These are phyloP conservation scores for Ascoidea tarda DNA, from an alignment of 805 yeast species.

Conservation along the genomic window DNA sequence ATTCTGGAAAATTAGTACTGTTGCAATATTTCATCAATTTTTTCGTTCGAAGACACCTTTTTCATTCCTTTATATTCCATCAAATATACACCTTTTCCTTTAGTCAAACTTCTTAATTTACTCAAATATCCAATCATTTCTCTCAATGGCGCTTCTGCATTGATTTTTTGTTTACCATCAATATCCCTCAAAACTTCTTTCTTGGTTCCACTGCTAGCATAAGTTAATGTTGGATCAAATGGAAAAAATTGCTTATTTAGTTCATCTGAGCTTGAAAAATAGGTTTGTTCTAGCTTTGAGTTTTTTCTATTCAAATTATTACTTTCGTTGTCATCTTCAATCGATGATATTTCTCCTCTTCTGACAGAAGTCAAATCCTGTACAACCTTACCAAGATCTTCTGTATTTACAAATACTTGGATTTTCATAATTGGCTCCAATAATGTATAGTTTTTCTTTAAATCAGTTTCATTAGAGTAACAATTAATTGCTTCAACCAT, in stretches of 20 bases:
- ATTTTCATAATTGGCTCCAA: constrained; percentile 86
- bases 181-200: constrained; percentile 11
- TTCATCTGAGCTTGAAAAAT: constrained; percentile 35
- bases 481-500: constrained; percentile 23
- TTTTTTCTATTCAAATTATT: constrained; percentile 7
- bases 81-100: constrained; percentile 75
- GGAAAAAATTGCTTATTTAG: constrained; percentile 61
- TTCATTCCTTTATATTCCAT: constrained; percentile 72
- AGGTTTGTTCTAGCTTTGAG: constrained; percentile 17
- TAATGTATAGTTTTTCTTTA: constrained; percentile 27
- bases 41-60: constrained; percentile 35
- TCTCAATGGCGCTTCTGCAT: constrained; percentile 74
- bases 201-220: constrained; percentile 9
- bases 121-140: constrained; percentile 86
- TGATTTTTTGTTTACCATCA: constrained; percentile 34
- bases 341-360: constrained; percentile 56
- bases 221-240: constrained; percentile 48
- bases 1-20: neutral
- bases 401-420: constrained; percentile 48
- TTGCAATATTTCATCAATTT: constrained; percentile 24
- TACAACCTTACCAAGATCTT: constrained; percentile 66
- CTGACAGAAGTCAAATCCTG: constrained; percentile 75
- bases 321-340: constrained; percentile 46
- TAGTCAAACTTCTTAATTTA: constrained; percentile 67
- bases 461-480: constrained; percentile 8